Evolutionary conservation across 768 basidiomycete species (phyloP), one percentile per base, ranked within the genome.

Genomic region (Hemileccinum impolitum): DNA sequence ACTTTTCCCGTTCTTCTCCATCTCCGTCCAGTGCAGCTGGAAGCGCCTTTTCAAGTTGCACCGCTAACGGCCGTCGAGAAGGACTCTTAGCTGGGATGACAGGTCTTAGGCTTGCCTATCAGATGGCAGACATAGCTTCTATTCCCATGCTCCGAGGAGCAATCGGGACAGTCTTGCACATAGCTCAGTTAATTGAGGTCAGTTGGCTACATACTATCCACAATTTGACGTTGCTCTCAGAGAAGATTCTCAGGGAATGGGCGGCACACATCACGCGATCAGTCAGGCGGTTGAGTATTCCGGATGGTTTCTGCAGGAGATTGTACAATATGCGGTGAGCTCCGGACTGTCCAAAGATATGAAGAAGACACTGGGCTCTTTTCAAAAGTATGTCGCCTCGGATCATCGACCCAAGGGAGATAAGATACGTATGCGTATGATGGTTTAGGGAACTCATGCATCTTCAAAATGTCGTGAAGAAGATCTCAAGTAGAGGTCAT

Each of bases 271-370:
- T 21, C 56, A 57, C 26, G 45, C 38, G 14, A 54, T 50, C 7
- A n/a, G 3, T 28, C 51, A 53, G 18, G 47, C 53, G 13, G 25
- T 58, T 7, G 51, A 57, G 34, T 15, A 23, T 12, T 43, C 55
- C 19, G 56, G 51, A 17, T 50, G 47, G 47, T 4, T 57, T 5
- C 51, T 57, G 8, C 21, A 58, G 0, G 51, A 47, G 26, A 53
- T 49, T 12, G 21, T 37, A 1, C 44, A 18, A 35, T 32, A 39
- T 12, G 40, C 26, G n/a, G 26, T 14, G 28, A 6, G 8, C 15
- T 39, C 25, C 3, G 32, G 35, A 23, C 6, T 54, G 2, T 30
- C 57, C 13, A 43, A 0, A 17, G 37, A 43, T 32, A 48, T 47
- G 48, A 48, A 25, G 10, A 41, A 6, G 36, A 3, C 45, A 2